Conservation (phyloP, 768 basidiomycete species). For the Hygrophoropsis aurantiaca region DNA sequence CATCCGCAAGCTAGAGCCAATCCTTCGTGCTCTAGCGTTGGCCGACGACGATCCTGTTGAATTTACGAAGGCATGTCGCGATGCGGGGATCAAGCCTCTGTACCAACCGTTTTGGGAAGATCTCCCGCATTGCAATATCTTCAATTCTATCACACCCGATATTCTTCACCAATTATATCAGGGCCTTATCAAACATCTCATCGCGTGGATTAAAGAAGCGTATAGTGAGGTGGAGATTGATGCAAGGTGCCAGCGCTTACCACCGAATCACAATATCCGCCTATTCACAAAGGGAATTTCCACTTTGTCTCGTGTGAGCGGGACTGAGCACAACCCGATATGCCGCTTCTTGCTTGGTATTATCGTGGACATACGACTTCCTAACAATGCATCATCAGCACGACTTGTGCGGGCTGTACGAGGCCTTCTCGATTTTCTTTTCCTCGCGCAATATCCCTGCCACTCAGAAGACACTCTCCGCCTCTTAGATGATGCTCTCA, state of each 20-base stretch:
- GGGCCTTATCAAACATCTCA: constrained; percentile 34
- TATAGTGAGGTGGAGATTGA: constrained; percentile 35
- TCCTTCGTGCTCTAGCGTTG: neutral
- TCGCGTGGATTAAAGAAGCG: constrained; percentile 29
- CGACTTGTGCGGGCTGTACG: constrained; percentile 17
- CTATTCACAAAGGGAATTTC: constrained; percentile 38
- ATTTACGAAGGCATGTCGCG: constrained; percentile 6
- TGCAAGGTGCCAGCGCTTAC: constrained; percentile 28
- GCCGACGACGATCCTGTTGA: neutral
- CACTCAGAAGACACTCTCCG: constrained; percentile 31
- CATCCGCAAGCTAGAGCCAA: neutral
- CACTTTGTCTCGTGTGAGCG: constrained; percentile 30
- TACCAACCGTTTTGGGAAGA: constrained; percentile 21
- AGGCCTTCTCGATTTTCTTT: constrained; percentile 39
- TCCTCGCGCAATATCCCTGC: constrained; percentile 30
- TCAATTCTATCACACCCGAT: constrained; percentile 27
- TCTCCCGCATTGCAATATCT: constrained; percentile 28
- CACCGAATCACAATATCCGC: no score
- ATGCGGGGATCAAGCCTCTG: constrained; percentile 14
- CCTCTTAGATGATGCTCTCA: constrained; percentile 23
- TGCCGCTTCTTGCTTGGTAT: no score
- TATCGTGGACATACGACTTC: constrained; percentile 17
- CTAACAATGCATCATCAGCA: neutral
- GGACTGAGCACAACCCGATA: constrained; percentile 35
- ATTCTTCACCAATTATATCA: constrained; percentile 35